Evolutionary conservation across 805 yeast genomes (phyloP).

Genomic region (Saccharomycopsis fodiens): DNA sequence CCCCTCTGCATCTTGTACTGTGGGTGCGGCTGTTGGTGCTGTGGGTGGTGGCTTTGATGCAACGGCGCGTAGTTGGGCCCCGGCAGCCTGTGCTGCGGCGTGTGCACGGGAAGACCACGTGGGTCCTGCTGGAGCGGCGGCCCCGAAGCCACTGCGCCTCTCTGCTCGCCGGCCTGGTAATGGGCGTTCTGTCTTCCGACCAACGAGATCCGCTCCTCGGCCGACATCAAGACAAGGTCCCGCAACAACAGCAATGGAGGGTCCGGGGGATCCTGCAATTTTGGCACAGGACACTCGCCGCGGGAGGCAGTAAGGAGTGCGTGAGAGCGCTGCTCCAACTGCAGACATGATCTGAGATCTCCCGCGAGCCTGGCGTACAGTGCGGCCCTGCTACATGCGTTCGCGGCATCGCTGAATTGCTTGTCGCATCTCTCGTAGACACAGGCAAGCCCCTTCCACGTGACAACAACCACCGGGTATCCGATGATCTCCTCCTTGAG

Average conservation of each 20-base stretch:
- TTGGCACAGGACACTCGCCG: conserved; percentile 38
- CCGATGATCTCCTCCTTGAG: conserved; percentile 41
- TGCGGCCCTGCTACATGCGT: conserved; percentile 48
- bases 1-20: conserved; percentile 5
- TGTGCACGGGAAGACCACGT: conserved; percentile 15
- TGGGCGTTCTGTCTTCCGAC: conserved; percentile 10
- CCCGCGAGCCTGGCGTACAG: conserved; percentile 41
- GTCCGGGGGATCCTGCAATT: conserved; percentile 38
- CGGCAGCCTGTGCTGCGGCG: conserved; percentile 22
- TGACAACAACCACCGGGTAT: conserved; percentile 39
- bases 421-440: conserved; percentile 59
- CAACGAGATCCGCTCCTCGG: conserved; percentile 29
- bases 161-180: conserved; percentile 21
- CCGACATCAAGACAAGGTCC: conserved; percentile 26
- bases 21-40: conserved; percentile 3
- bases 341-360: conserved; percentile 34
- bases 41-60: conserved; percentile 14
- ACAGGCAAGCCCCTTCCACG: conserved; percentile 59
- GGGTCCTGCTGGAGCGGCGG: too few relatives aligned
- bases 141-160: too few relatives aligned
- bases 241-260: conserved; percentile 34
- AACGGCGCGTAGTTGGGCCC: conserved; percentile 25
- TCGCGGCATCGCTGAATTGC: conserved; percentile 51
- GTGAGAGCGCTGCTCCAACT: conserved; percentile 38
- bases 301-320: conserved; percentile 35